Base-by-base conservation (phyloP, 345 rosid species). In the Syzygium aqueum region DNA sequence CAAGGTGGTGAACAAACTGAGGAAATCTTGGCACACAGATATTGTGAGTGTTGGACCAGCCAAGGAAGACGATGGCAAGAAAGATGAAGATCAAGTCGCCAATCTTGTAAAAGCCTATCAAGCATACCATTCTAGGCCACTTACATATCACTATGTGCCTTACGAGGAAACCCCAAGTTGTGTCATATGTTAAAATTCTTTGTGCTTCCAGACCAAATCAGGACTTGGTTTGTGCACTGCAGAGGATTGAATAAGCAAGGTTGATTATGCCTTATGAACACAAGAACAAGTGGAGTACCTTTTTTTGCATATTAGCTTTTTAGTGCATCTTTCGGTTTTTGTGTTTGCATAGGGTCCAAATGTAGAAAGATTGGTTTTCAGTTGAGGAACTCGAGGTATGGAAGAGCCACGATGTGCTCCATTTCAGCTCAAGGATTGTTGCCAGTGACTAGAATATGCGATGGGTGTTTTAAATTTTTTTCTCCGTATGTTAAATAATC, bases 41-140 rank as follows among this genome's bases (percentile, higher is more conserved):
- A 56, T 88, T 3, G 77, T 65, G 77, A 88, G 85, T 5, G 54
- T 88, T 30, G 89, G 89, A 25, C 59, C 59, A 54, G 59, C 59
- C 8, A 54, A 54, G 59, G 59, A 54, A 54, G 59, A 54, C 59
- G 59, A 21, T 21, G 59, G 59, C 25, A 54, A 54, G 59, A 54
- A 54, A 54, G 59, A 54, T 2, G 59, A 54, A 25, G 59, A 54
- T 54, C 59, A 8, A 8, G 59, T 54, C 59, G 27, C 59, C 59
- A 54, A 54, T 54, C 87, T 54, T 11, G 59, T 21, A 54, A 54
- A 54, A 22, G 59, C 25, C 27, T 54, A 54, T 54, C 0, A 54
- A 54, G 59, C 25, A 54, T 54, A 54, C 59, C 10, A 54, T 22
- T 22, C 59, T 54, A 54, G 4, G 59, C 59, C 59, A 25, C 5